Base-by-base conservation (phyloP, 2,329 filamentous ascomycete genomes). In the Aspergillus sp. region DNA sequence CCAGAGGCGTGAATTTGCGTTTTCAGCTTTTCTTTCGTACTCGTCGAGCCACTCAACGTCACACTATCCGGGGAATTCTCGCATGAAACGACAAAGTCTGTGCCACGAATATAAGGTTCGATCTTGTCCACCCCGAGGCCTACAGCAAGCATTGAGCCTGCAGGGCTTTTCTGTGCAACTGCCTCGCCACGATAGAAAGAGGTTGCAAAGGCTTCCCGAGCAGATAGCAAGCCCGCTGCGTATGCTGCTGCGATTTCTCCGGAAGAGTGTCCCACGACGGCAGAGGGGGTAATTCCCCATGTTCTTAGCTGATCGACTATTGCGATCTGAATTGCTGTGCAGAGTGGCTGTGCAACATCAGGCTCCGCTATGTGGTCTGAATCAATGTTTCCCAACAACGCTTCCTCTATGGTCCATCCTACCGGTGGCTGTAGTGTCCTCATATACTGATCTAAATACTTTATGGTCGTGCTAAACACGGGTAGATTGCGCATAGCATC, bases 201-300 rank as follows among this genome's bases (percentile, higher is more conserved):
- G 5, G 2, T 11, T 0, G 1, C n/a, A 42, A 42, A 21, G 2
- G 41, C 41, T 11, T 42, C 41, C 3, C 4, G 11, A 2, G 17
- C 41, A 5, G 41, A 42, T n/a, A 42, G 11, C 41, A 42, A 5
- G 1, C 70, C 67, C 0, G 69, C 62, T 3, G 72, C 70, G 61
- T 75, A 78, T 0, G 75, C 74, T 1, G 73, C 74, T 0, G 67
- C 72, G 27, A 78, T 76, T 58, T 78, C 75, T 1, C 75, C 75
- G 10, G 62, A 68, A 0, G 73, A 75, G 54, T 77, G 74, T 0
- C 75, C 75, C 0, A 75, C 60, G 2, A 75, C 70, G 1, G 64
- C 54, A 0, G 54, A 11, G 5, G 73, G 70, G 0, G 30, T 27
- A 2, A 76, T 60, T 0, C 68, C 70, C 68, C 66, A 70, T 1